Conservation (phyloP, 108 stramenopile species). For the Schizochytrium sp. region DNA sequence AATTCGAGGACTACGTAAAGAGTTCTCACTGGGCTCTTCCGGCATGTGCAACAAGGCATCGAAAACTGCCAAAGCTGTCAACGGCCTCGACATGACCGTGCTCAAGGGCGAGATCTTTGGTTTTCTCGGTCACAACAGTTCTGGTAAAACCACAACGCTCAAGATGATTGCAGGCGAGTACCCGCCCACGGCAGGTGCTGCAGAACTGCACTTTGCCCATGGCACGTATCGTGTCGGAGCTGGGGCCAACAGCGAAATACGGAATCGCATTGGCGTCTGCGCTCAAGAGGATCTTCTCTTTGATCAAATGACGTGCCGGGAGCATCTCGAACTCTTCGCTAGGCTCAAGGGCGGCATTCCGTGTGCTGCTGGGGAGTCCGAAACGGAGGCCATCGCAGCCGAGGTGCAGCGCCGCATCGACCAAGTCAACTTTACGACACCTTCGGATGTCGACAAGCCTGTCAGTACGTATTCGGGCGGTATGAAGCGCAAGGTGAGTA, state of each 20-base stretch:
- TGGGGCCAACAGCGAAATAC: neutral
- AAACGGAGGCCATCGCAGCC: neutral
- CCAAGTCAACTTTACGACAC: conserved; percentile 26
- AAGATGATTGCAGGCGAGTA: neutral
- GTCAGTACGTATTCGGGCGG: conserved; percentile 53
- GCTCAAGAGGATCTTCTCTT: conserved; percentile 71
- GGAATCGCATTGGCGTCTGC: neutral
- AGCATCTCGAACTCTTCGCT: conserved; percentile 71
- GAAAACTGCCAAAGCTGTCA: neutral
- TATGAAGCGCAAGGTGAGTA: conserved; percentile 73
- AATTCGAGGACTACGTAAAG: neutral
- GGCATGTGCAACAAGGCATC: neutral
- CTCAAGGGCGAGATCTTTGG: conserved; percentile 32
- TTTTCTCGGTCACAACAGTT: conserved; percentile 63
- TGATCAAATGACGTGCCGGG: conserved; percentile 63
- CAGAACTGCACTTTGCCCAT: conserved; percentile 15
- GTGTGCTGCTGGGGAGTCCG: neutral
- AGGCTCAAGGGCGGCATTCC: conserved; percentile 48
- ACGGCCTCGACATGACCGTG: conserved; percentile 19
- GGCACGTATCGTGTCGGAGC: neutral
- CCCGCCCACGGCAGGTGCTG: neutral
- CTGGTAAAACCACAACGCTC: conserved; percentile 44
- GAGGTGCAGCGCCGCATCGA: conserved; percentile 19
- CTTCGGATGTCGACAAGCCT: conserved; percentile 31
- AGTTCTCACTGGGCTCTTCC: neutral